These are phyloP conservation scores for Cicer yamashitae DNA, from an alignment of 306 rosid species.

Conservation along the genomic window DNA sequence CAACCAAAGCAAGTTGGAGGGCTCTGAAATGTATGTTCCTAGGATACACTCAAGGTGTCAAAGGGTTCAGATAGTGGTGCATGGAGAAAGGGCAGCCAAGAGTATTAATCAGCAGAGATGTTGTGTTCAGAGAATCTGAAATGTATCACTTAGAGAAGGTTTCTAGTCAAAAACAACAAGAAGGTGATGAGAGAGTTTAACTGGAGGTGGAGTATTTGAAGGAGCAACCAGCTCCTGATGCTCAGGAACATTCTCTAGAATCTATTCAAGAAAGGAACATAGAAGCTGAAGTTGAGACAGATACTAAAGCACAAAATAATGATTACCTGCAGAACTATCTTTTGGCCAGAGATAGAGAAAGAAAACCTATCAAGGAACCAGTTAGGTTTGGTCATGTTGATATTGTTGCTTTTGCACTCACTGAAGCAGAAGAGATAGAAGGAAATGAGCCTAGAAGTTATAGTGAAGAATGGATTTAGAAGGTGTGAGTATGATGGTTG, in stretches of 20 bases:
- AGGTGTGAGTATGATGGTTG: slow-evolving; percentile 1
- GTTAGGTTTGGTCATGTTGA: neutral
- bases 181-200: neutral
- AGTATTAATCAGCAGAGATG: neutral
- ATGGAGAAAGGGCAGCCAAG: neutral
- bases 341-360: neutral
- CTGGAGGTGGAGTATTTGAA: neutral
- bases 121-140: neutral
- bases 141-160: neutral
- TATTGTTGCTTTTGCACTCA: neutral
- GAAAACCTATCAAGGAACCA: neutral
- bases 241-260: neutral
- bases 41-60: neutral
- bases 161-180: neutral
- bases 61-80: neutral
- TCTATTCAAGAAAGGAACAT: neutral
- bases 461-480: neutral
- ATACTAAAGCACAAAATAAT: neutral
- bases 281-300: neutral
- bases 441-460: neutral
- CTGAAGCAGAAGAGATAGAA: neutral
- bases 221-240: neutral
- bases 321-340: neutral
- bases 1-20: neutral
- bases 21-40: neutral